Evolutionary conservation across 169 alveolate species (phyloP).

Genomic region (Cryptosporidium ubiquitum): DNA sequence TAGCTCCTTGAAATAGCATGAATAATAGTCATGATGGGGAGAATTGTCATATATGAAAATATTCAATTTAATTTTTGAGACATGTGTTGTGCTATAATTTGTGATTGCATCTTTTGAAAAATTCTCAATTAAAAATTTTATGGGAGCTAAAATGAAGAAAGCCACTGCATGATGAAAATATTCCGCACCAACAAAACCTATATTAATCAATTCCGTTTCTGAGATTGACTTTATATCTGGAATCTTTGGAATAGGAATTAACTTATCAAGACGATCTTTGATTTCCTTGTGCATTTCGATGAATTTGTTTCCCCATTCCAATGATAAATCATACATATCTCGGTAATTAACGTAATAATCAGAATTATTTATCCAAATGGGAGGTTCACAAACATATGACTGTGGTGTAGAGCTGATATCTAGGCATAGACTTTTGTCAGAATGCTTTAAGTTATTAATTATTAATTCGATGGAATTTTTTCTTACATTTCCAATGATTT

Average conservation of each 20-base stretch:
- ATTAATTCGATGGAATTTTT: conserved; percentile 25
- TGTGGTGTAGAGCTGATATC: not conserved
- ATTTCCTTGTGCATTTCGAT: not conserved
- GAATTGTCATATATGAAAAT: conserved; percentile 76
- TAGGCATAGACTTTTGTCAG: conserved; percentile 64
- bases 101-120: not conserved
- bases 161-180: conserved; percentile 70
- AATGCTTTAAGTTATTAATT: conserved; percentile 19
- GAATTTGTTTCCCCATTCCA: conserved; percentile 46
- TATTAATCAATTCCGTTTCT: not conserved
- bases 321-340: conserved; percentile 15
- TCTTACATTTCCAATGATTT: conserved; percentile 14
- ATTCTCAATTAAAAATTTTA: conserved; percentile 52
- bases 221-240: conserved; percentile 26
- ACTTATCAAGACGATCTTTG: conserved; percentile 1
- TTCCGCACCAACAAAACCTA: conserved; percentile 71
- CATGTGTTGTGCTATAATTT: not conserved
- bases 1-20: conserved; percentile 43
- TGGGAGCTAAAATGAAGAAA: conserved; percentile 33
- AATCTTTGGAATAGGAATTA: conserved; percentile 9
- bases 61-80: conserved; percentile 46
- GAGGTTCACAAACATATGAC: not conserved
- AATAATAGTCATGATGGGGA: conserved; percentile 71
- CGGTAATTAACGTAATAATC: conserved; percentile 10
- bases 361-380: not conserved